Evolutionary conservation across 805 yeast genomes (phyloP), one percentile per base, ranked within the genome.

Genomic region (Lachancea nothofagi): DNA sequence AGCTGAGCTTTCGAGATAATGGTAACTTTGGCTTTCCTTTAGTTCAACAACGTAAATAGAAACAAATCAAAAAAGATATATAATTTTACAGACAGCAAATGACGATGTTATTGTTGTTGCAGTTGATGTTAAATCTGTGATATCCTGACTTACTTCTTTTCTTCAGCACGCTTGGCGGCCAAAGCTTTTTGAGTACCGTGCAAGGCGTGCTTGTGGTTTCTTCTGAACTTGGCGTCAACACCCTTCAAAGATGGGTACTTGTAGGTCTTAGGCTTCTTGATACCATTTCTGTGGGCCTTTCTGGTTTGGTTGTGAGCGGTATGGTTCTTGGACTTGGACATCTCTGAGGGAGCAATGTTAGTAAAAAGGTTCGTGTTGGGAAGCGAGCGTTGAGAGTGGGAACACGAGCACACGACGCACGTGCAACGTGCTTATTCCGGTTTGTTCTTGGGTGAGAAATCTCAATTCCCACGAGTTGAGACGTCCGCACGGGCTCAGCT

Each of bases 231-330:
- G 70, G 98, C 81, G 74, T 93, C 97, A 71, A 90, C 97, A 80
- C 95, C 95, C 77, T 86, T 90, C 74, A 87, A 79, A 57, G 97
- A 89, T 61, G 96, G 96, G 82, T 90, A 88, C 79, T 86, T 89
- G 95, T 80, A 75, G 68, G 96, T 83, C 82, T 79, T 85, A 64
- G 97, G 96, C 89, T 90, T 93, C 85, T 90, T 90, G 79, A 93
- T 90, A 78, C 98, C 98, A 84, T 93, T 93, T 71, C 83, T 89
- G 97, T 93, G 98, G 67, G 97, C 97, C 94, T 93, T 93, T 72
- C 75, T 84, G 88, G 83, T 85, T 77, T 90, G 97, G 94, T 93
- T 93, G 77, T 93, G 98, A 76, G 88, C 89, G 75, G 98, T 93
- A 74, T 93, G 97, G 78, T 93, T 93, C 96, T 93, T 93, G 61